Evolutionary conservation across 73 alveolate species (phyloP), one percentile per base, ranked within the genome.

Genomic region (Symbiodinium natans): DNA sequence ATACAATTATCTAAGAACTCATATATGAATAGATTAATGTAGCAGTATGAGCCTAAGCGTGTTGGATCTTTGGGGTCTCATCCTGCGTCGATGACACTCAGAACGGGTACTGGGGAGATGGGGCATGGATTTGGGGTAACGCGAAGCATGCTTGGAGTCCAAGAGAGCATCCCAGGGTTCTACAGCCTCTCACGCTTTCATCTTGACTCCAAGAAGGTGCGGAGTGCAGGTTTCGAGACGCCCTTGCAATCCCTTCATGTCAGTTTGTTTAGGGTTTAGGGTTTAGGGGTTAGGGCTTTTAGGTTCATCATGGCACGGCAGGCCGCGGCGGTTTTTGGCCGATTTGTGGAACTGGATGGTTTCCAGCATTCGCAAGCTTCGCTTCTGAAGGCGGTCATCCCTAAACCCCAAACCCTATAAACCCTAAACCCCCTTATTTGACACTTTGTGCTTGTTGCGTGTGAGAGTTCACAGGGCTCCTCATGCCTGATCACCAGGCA

Each of bases 301-400:
- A 25, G 63, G 15, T 38, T 23, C 21, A 2, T 25, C 36, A 8
- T 40, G 34, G 7, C 0, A n/a, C n/a, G 56, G 34, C 46, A 86
- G 94, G 94, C 94, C 6, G 83, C 54, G 59, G 84, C 94, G 5
- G 94, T 86, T 8, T 86, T 86, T 9, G 94, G 83, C 17, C 54
- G 94, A 7, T 86, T 75, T 63, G 63, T 52, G 25, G 94, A 86
- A 41, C 33, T 86, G 94, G 94, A 86, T 25, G 94, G 94, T 23
- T 38, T 86, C 41, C 80, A 63, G 15, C 94, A 86, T 27, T 68
- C 83, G 56, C 94, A 86, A 33, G 36, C 68, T 5, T 48, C 41
- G 4, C 94, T 86, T 10, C 84, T 86, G 84, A 86, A 86, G 94
- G 94, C 83, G 19, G 11, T 31, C 80, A 10, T 27, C 38, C 13